Percentiles rank a stretch among this genome's conserved stretches.
These are phyloP conservation scores for Xylaria grammica DNA, from an alignment of 495 filamentous ascomycete genomes.

Conservation along the genomic window DNA sequence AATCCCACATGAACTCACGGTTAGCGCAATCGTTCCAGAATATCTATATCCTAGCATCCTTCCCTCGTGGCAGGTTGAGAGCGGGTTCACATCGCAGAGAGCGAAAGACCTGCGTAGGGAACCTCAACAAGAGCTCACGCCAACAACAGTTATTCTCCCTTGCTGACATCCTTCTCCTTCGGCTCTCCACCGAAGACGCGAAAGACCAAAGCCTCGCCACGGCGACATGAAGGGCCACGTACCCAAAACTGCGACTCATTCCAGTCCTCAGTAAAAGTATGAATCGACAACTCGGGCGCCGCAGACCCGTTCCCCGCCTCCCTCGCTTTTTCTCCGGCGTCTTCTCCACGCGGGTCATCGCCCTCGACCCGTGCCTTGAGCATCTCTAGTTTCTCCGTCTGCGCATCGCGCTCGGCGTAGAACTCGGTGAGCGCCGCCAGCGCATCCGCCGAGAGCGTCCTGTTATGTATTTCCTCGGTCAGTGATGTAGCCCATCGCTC, in stretches of 20 bases:
- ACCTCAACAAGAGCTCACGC: too few relatives aligned
- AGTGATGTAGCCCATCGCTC: too few relatives aligned
- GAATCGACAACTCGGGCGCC: slow-evolving; percentile 62
- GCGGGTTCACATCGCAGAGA: too few relatives aligned
- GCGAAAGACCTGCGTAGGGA: too few relatives aligned
- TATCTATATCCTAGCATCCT: neutral
- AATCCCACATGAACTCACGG: neutral
- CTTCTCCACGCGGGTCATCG: slow-evolving; percentile 25
- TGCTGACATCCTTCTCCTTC: too few relatives aligned
- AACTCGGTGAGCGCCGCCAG: slow-evolving; percentile 71
- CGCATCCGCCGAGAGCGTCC: slow-evolving; percentile 62
- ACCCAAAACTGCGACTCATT: slow-evolving; percentile 83
- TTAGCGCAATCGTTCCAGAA: too few relatives aligned
- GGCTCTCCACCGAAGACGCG: too few relatives aligned
- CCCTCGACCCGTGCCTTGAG: slow-evolving; percentile 53
- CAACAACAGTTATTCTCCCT: too few relatives aligned
- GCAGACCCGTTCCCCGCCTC: slow-evolving; percentile 23
- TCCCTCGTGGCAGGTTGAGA: too few relatives aligned
- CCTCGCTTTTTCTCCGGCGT: neutral
- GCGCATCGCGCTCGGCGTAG: slow-evolving; percentile 68
- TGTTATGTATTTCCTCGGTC: slow-evolving; percentile 25
- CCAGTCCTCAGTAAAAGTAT: slow-evolving; percentile 80
- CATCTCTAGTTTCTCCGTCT: slow-evolving; percentile 67
- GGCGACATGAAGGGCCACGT: slow-evolving; percentile 21
- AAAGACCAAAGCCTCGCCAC: too few relatives aligned